Percentiles rank a stretch among this genome's conserved stretches.
These are phyloP conservation scores for Urochloa ruziziensis DNA, from an alignment of 176 grass and related monocot species.

Conservation along the genomic window DNA sequence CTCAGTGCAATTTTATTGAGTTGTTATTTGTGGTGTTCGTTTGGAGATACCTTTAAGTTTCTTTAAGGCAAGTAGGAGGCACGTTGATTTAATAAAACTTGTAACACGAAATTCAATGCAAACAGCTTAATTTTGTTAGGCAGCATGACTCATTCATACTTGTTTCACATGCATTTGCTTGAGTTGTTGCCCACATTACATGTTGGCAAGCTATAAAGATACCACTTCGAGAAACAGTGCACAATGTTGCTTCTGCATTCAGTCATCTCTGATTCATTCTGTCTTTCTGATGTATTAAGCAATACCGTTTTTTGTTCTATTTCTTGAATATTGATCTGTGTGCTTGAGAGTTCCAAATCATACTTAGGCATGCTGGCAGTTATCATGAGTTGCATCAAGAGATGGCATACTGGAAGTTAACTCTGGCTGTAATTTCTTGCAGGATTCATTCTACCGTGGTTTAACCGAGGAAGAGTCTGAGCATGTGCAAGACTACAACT, in stretches of 20 bases:
- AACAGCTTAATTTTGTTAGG: not conserved
- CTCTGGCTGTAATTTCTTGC: constrained; percentile 39
- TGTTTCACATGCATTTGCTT: not conserved
- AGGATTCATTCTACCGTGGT: constrained; percentile 90
- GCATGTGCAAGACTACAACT: constrained; percentile 75
- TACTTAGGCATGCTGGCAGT: not conserved
- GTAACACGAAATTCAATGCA: not conserved
- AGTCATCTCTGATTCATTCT: not conserved
- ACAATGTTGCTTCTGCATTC: not conserved
- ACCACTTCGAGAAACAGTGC: not conserved
- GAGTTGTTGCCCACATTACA: not conserved
- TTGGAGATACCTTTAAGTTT: not conserved
- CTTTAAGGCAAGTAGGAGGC: not conserved
- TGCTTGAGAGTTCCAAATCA: not conserved
- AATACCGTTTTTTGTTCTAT: not conserved
- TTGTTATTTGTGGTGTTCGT: not conserved
- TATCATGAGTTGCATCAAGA: not conserved
- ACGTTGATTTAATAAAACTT: not conserved
- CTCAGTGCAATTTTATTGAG: not conserved
- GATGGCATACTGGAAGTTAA: not conserved
- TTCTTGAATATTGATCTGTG: not conserved
- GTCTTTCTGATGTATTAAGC: not conserved
- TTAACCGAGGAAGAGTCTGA: constrained; percentile 71
- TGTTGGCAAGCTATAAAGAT: not conserved
- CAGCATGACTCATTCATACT: not conserved